phyloP scores from a whole-genome alignment of 345 rosid genomes.

The Aethionema arabicum region DNA sequence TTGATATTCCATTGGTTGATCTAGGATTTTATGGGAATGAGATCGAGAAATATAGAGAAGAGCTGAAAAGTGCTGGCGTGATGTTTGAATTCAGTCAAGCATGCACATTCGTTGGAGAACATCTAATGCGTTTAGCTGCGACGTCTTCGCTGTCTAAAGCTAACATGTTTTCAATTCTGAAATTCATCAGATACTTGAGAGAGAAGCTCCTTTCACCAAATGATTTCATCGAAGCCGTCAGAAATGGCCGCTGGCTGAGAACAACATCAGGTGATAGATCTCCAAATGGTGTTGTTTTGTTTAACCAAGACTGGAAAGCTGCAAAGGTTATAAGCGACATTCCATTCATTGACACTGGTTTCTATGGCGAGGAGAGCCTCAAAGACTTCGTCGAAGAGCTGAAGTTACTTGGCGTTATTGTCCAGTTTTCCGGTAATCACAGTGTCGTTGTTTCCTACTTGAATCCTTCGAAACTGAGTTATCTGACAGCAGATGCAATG shows the following conservation, averaged over 20 bases:
- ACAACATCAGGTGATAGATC: conserved; percentile 46
- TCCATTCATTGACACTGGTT: conserved; percentile 48
- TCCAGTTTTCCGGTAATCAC: conserved; percentile 35
- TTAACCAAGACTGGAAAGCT: conserved; percentile 47
- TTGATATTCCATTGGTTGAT: conserved; percentile 73
- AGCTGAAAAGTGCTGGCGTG: conserved; percentile 54
- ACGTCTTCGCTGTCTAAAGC: conserved; percentile 40
- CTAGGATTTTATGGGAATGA: conserved; percentile 46
- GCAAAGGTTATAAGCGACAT: conserved; percentile 54
- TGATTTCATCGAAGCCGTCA: conserved; percentile 45
- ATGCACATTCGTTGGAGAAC: conserved; percentile 51
- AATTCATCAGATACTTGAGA: conserved; percentile 54
- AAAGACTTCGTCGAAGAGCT: conserved; percentile 47
- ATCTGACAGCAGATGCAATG: conserved; percentile 46
- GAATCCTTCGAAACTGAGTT: conserved; percentile 26
- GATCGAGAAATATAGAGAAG: conserved; percentile 43
- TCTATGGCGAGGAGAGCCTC: conserved; percentile 44
- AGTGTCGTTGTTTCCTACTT: conserved; percentile 44
- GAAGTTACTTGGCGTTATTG: conserved; percentile 54
- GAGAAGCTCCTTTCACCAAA: conserved; percentile 40
- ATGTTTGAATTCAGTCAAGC: conserved; percentile 62
- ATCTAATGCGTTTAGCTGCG: conserved; percentile 51
- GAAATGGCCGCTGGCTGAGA: conserved; percentile 46
- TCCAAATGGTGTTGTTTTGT: conserved; percentile 59
- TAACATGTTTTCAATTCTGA: conserved; percentile 49